Base-by-base conservation (phyloP, 495 filamentous ascomycete genomes). In the Podospora appendiculata region DNA sequence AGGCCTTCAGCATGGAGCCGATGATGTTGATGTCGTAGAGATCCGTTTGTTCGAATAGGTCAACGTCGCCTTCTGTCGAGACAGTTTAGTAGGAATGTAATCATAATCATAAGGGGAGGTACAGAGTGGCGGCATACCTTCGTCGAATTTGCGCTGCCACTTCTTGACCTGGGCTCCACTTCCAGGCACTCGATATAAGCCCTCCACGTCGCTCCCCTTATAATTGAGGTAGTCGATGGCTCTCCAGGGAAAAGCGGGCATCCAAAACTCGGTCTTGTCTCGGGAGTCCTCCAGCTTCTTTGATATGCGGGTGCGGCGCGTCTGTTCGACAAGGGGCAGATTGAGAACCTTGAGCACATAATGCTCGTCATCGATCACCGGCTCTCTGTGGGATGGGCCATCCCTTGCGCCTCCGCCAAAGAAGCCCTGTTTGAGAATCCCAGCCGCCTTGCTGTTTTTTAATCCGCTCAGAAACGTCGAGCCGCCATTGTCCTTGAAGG, bases 231-330 rank as follows among this genome's bases (percentile, higher is more conserved):
- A 96, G 68, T 96, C 90, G 56, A 96, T 93, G 32, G 86, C 91
- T 47, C 90, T 77, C 80, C 90, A 95, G 0, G 90, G 90, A 44
- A 96, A 82, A 14, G 89, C 87, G 0, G 90, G 90, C 89, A 96
- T 93, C 90, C 90, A 96, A 62, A 91, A 96, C 60, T 95, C 90
- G 0, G 90, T 95, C 76, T 95, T 95, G 61, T 96, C 90, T 42
- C 82, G 75, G 13, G 88, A 94, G 50, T 86, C 79, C 61, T 90
- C 87, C 13, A 96, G 71, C 47, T 83, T 79, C 68, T 88, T 91
- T 3, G 88, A 89, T 59, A 96, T 95, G 36, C 90, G 76, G 1
- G 90, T 95, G 45, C 81, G 69, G n/a, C 90, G 78, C 6, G 90
- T 88, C 66, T 96, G 90, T 55, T 94, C 82, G 39, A 92, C 74